Conservation (phyloP, 345 rosid species). For the Populus simonii region DNA sequence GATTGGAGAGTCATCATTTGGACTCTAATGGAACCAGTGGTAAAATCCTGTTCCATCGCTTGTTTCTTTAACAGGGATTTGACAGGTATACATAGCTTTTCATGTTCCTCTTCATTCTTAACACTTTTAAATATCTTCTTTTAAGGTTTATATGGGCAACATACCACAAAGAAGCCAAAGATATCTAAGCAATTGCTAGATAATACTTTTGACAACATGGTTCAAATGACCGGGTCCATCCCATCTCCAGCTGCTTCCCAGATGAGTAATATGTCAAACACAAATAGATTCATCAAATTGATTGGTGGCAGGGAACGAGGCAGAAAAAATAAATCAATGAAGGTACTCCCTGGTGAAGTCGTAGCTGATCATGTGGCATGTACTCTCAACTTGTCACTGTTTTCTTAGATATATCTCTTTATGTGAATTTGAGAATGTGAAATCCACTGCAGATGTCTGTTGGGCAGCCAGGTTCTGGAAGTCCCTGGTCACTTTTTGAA, state of each 20-base stretch:
- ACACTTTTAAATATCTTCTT: slow-evolving; percentile 21
- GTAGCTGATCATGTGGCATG: not conserved
- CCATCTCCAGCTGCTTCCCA: slow-evolving; percentile 91
- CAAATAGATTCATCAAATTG: slow-evolving; percentile 65
- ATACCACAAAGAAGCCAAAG: slow-evolving; percentile 71
- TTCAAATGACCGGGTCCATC: slow-evolving; percentile 52
- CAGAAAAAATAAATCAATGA: slow-evolving; percentile 69
- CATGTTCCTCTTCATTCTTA: slow-evolving; percentile 12
- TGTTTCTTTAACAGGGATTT: slow-evolving; percentile 19
- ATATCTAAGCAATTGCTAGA: slow-evolving; percentile 60
- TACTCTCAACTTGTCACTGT: not conserved
- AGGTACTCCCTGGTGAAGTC: slow-evolving; percentile 49
- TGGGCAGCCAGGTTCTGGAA: slow-evolving; percentile 76
- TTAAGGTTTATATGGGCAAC: slow-evolving; percentile 72
- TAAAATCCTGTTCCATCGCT: slow-evolving; percentile 28
- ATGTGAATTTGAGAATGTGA: slow-evolving; percentile 24
- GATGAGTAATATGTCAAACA: slow-evolving; percentile 91
- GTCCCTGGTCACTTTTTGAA: slow-evolving; percentile 93
- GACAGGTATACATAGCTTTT: slow-evolving; percentile 6
- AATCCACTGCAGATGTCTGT: slow-evolving; percentile 55
- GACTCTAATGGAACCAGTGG: slow-evolving; percentile 74
- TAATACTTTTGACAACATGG: slow-evolving; percentile 54
- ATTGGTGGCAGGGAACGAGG: slow-evolving; percentile 70
- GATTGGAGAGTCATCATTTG: slow-evolving; percentile 64
- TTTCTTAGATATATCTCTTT: slow-evolving; percentile 1